Percentiles rank a stretch among this genome's conserved stretches.
These are phyloP conservation scores for Pluteus cervinus DNA, from an alignment of 768 basidiomycete species.

Conservation along the genomic window DNA sequence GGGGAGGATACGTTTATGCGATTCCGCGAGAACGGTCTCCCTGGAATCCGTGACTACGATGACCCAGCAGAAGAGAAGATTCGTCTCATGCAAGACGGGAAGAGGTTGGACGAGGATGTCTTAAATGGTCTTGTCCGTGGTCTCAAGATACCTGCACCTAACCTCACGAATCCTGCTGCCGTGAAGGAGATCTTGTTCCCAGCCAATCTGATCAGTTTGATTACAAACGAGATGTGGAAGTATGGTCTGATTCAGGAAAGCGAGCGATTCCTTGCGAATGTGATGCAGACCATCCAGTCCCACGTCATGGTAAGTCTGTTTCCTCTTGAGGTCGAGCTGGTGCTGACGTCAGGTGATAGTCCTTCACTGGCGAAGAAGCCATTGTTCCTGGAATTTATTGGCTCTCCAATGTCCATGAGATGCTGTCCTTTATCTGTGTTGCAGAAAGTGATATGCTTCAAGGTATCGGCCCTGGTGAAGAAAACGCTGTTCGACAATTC, in stretches of 20 bases:
- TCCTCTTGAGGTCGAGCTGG: slow-evolving; percentile 8
- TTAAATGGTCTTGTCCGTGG: slow-evolving; percentile 85
- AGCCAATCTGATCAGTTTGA: slow-evolving; percentile 92
- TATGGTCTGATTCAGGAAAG: slow-evolving; percentile 95
- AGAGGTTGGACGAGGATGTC: slow-evolving; percentile 89
- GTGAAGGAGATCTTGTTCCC: slow-evolving; percentile 99
- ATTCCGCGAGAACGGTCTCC: slow-evolving; percentile 57
- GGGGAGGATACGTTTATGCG: slow-evolving; percentile 72
- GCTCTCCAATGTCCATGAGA: slow-evolving; percentile 99
- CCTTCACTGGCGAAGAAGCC: slow-evolving; percentile 89
- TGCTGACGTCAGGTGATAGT: slow-evolving; percentile 37
- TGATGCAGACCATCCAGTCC: slow-evolving; percentile 96
- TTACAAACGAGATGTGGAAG: slow-evolving; percentile 99
- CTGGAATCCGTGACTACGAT: slow-evolving; percentile 72
- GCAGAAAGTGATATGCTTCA: slow-evolving; percentile 99
- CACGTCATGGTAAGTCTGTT: slow-evolving; percentile 86
- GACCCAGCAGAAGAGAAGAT: slow-evolving; percentile 96
- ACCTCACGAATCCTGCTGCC: slow-evolving; percentile 83
- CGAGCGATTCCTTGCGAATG: slow-evolving; percentile 96
- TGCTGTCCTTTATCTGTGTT: slow-evolving; percentile 97
- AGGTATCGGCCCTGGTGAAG: slow-evolving; percentile 95
- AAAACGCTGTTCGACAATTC: slow-evolving; percentile 85
- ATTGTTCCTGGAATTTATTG: slow-evolving; percentile 97
- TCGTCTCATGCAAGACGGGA: slow-evolving; percentile 83
- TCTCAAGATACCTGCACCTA: slow-evolving; percentile 89